phyloP scores from a whole-genome alignment of 768 basidiomycete genomes.

The Pisolithus orientalis region DNA sequence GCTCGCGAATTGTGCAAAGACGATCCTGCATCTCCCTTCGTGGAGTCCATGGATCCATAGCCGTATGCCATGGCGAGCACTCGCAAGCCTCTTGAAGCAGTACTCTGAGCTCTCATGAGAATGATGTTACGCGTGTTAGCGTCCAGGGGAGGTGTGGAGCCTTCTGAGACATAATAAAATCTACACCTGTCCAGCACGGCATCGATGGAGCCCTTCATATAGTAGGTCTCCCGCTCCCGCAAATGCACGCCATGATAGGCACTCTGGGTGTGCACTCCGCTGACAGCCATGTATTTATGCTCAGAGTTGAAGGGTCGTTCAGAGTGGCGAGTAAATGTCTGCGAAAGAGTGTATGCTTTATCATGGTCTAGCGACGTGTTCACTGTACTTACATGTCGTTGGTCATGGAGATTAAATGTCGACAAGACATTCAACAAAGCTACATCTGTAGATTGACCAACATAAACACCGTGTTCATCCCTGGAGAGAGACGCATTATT shows the following conservation, averaged over 20 bases:
- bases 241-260: conserved; percentile 26
- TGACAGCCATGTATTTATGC: conserved; percentile 88
- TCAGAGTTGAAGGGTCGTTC: conserved; percentile 94
- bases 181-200: conserved; percentile 80
- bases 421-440: conserved; percentile 79
- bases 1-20: conserved; percentile 9
- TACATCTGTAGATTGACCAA: conserved; percentile 92
- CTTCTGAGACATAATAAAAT: conserved; percentile 85
- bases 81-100: conserved; percentile 73
- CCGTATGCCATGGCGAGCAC: conserved; percentile 93
- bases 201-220: conserved; percentile 91
- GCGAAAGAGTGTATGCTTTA: conserved; percentile 2
- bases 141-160: conserved; percentile 81
- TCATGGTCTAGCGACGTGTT: background rate
- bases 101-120: conserved; percentile 58
- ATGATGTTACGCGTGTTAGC: conserved; percentile 61
- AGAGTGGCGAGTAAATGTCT: conserved; percentile 65
- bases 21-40: conserved; percentile 15
- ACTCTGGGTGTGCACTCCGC: conserved; percentile 50
- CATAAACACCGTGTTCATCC: conserved; percentile 65
- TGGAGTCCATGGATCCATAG: conserved; percentile 48
- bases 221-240: conserved; percentile 78
- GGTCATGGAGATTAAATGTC: conserved; percentile 61
- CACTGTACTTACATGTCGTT: conserved; percentile 50
- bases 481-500: conserved; percentile 71